Evolutionary conservation across 148 eudicot species (phyloP).

Genomic region (Vaccinium darrowii): DNA sequence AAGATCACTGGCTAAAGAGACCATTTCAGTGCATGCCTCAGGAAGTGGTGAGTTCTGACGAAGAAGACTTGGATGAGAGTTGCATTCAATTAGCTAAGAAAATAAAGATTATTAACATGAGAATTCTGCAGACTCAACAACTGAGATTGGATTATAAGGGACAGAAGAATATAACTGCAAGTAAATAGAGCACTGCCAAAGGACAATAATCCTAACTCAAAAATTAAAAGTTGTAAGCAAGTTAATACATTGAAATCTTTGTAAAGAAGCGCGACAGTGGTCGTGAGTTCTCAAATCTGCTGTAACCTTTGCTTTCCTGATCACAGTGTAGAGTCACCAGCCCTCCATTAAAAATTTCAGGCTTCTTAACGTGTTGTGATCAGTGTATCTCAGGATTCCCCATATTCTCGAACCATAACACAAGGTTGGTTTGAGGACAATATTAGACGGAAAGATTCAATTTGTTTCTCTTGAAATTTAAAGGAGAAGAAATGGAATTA

Average conservation of each 20-base stretch:
- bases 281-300: conserved; percentile 11
- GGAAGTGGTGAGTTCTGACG: background rate
- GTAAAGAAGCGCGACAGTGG: conserved; percentile 24
- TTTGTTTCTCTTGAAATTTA: background rate
- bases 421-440: background rate
- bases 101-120: background rate
- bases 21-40: background rate
- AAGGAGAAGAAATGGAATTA: background rate
- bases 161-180: background rate
- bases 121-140: background rate
- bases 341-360: background rate
- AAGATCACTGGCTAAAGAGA: background rate
- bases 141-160: background rate
- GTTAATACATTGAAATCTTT: conserved; percentile 19
- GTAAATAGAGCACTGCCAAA: background rate
- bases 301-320: conserved; percentile 32
- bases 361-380: background rate
- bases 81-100: background rate
- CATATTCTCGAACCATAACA: background rate
- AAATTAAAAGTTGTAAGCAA: background rate
- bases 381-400: background rate
- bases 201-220: background rate
- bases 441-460: background rate
- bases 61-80: conserved; percentile 9
- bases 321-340: conserved; percentile 5